phyloP scores from a whole-genome alignment of 2,329 filamentous ascomycete genomes.

The Diaporthe sp. region DNA sequence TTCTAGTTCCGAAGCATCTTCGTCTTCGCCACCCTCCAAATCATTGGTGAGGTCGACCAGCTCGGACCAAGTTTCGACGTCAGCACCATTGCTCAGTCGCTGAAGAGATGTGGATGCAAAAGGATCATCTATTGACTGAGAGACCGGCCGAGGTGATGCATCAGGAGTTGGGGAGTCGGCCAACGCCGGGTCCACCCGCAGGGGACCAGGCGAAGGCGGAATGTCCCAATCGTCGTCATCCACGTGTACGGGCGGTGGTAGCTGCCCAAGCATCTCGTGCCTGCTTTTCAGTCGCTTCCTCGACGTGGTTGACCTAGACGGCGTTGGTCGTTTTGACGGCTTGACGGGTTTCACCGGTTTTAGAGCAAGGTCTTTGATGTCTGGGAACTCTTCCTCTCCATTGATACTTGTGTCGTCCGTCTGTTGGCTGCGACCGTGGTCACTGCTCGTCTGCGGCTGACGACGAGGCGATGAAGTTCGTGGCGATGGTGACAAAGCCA shows the following conservation, averaged over 20 bases:
- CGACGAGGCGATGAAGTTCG: constrained; percentile 47
- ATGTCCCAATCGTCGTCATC: constrained; percentile 34
- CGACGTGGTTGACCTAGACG: constrained; percentile 43
- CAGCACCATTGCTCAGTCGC: background rate
- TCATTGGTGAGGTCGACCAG: constrained; percentile 32
- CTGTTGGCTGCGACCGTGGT: constrained; percentile 46
- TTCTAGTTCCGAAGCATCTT: constrained; percentile 45
- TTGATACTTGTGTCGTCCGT: constrained; percentile 51
- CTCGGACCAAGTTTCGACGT: background rate
- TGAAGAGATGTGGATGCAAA: background rate
- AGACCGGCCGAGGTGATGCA: background rate
- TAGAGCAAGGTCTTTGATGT: constrained; percentile 44
- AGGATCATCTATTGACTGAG: background rate
- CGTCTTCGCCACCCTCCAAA: constrained; percentile 38
- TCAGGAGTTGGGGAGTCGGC: background rate
- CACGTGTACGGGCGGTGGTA: background rate
- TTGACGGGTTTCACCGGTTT: constrained; percentile 40
- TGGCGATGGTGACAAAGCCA: constrained; percentile 49
- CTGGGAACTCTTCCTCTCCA: constrained; percentile 51
- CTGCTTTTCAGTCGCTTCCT: constrained; percentile 46
- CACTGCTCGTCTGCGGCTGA: constrained; percentile 47
- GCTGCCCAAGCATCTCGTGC: background rate
- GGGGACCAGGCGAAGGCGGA: constrained; percentile 24
- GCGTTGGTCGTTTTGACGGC: constrained; percentile 44
- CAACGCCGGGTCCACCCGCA: constrained; percentile 8